phyloP scores from a whole-genome alignment of 257 asterid genomes.

The Solanum stenotomum region DNA sequence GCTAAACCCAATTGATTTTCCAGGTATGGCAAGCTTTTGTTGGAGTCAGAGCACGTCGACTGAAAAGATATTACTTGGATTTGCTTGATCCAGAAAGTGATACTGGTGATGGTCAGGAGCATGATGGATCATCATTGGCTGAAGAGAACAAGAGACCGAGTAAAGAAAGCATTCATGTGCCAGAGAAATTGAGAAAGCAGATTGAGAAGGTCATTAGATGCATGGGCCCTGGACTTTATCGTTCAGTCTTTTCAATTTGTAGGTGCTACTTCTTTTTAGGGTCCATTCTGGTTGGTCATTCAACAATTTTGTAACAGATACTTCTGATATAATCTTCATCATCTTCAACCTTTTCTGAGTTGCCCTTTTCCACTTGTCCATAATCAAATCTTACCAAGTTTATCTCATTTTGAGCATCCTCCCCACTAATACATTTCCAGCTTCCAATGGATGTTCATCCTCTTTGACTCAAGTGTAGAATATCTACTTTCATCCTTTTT shows the following conservation, averaged over 20 bases:
- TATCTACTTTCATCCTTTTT: not conserved
- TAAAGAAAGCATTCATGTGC: conserved; percentile 29
- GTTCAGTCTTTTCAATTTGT: conserved; percentile 77
- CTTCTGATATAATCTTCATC: conserved; percentile 11
- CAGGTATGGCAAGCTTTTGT: conserved; percentile 98
- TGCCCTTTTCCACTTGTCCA: not conserved
- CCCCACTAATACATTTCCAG: not conserved
- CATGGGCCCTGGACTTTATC: conserved; percentile 95
- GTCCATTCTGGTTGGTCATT: conserved; percentile 51
- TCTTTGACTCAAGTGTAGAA: not conserved
- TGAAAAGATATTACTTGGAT: conserved; percentile 67
- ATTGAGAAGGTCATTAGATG: conserved; percentile 99
- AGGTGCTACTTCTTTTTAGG: conserved; percentile 97
- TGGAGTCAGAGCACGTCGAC: conserved; percentile 76
- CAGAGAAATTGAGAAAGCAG: conserved; percentile 84
- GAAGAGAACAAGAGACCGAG: conserved; percentile 15
- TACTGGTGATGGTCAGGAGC: conserved; percentile 23
- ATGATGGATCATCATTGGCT: conserved; percentile 22
- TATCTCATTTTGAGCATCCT: not conserved
- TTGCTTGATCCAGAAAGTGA: conserved; percentile 50
- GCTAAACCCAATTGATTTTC: conserved; percentile 16
- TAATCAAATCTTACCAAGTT: not conserved
- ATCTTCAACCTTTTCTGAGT: conserved; percentile 6
- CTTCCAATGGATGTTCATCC: not conserved
- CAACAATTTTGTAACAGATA: conserved; percentile 20